These are phyloP conservation scores for Camelina neglecta DNA, from an alignment of 345 rosid species.

Conservation along the genomic window DNA sequence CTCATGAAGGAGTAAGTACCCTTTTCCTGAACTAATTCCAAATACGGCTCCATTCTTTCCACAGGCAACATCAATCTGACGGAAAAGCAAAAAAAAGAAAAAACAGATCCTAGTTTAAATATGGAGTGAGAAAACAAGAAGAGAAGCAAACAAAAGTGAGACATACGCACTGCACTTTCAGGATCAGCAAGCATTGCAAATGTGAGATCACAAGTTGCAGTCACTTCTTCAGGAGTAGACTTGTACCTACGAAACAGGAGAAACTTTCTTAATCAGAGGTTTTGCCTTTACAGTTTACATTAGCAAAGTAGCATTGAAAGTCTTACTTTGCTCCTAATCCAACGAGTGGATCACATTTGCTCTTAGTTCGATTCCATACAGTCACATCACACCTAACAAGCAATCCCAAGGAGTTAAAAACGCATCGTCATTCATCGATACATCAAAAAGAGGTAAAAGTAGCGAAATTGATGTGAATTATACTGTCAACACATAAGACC, in stretches of 20 bases:
- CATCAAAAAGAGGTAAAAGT: neutral
- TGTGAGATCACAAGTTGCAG: constrained; percentile 84
- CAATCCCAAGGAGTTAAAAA: neutral
- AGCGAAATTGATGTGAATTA: constrained; percentile 9
- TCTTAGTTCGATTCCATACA: constrained; percentile 90
- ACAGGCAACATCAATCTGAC: constrained; percentile 82
- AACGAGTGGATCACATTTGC: constrained; percentile 89
- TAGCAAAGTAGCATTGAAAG: constrained; percentile 14
- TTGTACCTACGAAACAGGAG: constrained; percentile 56
- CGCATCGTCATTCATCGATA: neutral
- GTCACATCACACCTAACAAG: constrained; percentile 76
- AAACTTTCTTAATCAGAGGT: constrained; percentile 9
- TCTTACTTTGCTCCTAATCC: constrained; percentile 89
- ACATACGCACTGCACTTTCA: constrained; percentile 96
- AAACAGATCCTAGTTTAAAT: constrained; percentile 27
- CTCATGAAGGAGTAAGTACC: constrained; percentile 52
- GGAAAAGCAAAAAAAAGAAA: constrained; percentile 35
- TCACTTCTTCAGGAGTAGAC: constrained; percentile 86
- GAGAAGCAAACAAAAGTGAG: constrained; percentile 37
- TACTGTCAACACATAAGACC: neutral
- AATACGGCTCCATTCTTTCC: constrained; percentile 78
- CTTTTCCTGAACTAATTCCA: constrained; percentile 88
- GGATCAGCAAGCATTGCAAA: constrained; percentile 97
- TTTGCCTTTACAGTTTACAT: neutral
- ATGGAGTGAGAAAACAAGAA: constrained; percentile 11